These are phyloP conservation scores for Elaeis guineensis DNA, from an alignment of 176 grass and related monocot species.

Conservation along the genomic window DNA sequence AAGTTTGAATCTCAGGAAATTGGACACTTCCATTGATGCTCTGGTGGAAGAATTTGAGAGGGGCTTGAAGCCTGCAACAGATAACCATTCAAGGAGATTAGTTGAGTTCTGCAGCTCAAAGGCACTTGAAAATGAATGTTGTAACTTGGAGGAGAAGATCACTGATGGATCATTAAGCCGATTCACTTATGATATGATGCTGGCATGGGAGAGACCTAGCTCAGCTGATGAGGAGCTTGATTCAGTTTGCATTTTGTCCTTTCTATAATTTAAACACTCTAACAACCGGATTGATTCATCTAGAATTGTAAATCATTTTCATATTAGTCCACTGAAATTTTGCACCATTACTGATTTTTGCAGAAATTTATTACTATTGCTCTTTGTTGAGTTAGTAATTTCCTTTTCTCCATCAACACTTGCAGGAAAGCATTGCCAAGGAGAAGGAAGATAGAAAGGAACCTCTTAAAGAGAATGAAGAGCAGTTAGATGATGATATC, in stretches of 20 bases:
- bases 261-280: neutral
- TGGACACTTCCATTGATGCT: constrained; percentile 41
- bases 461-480: constrained; percentile 41
- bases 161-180: constrained; percentile 51
- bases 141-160: constrained; percentile 46
- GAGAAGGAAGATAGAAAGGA: constrained; percentile 61
- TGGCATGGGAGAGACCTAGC: constrained; percentile 70
- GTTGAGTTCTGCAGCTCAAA: constrained; percentile 73
- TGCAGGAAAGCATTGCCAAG: constrained; percentile 71
- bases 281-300: neutral
- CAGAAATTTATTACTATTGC: neutral
- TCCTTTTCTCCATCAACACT: neutral
- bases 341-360: too few species aligned
- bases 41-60: constrained; percentile 44
- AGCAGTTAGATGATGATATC: constrained; percentile 56
- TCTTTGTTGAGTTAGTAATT: neutral
- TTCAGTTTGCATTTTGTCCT: constrained; percentile 31
- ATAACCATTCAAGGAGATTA: constrained; percentile 68
- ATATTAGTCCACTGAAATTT: neutral
- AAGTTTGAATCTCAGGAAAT: constrained; percentile 36
- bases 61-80: constrained; percentile 38
- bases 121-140: constrained; percentile 36
- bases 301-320: neutral
- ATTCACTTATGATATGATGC: constrained; percentile 92
- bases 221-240: constrained; percentile 27